Conservation (phyloP, 176 grass and related monocot species). For the Eremochloa ophiuroides region DNA sequence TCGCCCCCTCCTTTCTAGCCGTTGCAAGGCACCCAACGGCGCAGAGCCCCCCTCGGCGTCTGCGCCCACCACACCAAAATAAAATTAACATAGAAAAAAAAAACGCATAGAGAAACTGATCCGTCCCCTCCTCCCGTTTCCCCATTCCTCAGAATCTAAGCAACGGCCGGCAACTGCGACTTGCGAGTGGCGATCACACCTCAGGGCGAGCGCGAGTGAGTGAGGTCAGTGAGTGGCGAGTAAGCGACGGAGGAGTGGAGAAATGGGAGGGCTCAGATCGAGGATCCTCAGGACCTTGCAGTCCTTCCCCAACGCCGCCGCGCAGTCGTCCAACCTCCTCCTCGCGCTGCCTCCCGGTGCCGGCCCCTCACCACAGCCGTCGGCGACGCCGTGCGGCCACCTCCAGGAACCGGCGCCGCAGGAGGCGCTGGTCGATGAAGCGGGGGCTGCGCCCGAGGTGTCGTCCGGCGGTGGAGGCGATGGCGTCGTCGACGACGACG, state of each 20-base stretch:
- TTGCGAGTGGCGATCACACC: neutral
- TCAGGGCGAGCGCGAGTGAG: neutral
- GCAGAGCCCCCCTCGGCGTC: neutral
- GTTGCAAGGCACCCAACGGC: neutral
- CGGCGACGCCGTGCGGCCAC: neutral
- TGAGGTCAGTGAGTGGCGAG: neutral
- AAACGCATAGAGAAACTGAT: neutral
- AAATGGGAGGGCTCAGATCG: slow-evolving; percentile 50
- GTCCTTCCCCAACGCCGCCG: slow-evolving; percentile 37
- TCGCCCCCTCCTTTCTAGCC: slow-evolving; percentile 2
- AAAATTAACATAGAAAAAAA: neutral
- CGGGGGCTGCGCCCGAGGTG: neutral
- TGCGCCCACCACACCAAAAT: neutral
- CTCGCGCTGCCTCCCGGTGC: slow-evolving; percentile 11
- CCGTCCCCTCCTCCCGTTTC: neutral
- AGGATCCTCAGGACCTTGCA: slow-evolving; percentile 59
- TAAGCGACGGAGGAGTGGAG: neutral
- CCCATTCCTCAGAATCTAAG: neutral
- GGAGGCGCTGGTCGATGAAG: neutral
- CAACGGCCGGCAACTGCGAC: neutral
- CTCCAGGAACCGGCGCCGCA: slow-evolving; percentile 1
- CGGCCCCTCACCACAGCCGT: neutral
- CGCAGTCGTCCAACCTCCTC: slow-evolving; percentile 25
- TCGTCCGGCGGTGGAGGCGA: neutral
- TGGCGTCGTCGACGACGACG: neutral